Conservation (phyloP, 306 rosid genomes). For the Cucurbita moschata region DNA sequence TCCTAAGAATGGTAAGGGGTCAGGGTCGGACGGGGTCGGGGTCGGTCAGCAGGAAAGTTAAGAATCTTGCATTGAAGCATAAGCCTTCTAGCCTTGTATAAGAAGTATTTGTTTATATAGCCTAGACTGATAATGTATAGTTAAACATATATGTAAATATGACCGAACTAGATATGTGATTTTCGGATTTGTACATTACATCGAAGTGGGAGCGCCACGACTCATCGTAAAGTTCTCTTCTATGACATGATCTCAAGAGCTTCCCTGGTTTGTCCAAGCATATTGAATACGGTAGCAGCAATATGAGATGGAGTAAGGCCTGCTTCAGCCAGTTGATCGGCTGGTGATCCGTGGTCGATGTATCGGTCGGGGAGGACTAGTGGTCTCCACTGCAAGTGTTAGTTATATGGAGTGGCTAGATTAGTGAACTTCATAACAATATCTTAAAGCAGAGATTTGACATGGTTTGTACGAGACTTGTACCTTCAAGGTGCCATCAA, state of each 20-base stretch:
- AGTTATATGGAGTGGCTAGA: conserved; percentile 6
- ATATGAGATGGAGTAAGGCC: conserved; percentile 80
- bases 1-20: neutral
- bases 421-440: neutral
- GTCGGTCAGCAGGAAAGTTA: neutral
- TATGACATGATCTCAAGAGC: conserved; percentile 64
- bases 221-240: neutral
- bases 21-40: neutral
- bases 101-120: neutral
- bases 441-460: neutral
- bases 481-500: conserved; percentile 77
- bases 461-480: neutral
- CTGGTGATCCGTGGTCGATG: conserved; percentile 78
- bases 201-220: neutral
- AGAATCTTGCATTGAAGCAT: neutral
- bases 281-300: conserved; percentile 85
- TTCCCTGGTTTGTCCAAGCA: conserved; percentile 78
- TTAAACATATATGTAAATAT: neutral
- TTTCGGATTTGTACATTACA: neutral
- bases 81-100: neutral
- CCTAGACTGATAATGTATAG: neutral
- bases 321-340: conserved; percentile 52
- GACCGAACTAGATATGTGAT: neutral
- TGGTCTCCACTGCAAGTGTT: conserved; percentile 78
- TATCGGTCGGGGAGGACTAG: conserved; percentile 83